phyloP scores from a whole-genome alignment of 768 basidiomycete species.

The Cystobasidium tubakii region DNA sequence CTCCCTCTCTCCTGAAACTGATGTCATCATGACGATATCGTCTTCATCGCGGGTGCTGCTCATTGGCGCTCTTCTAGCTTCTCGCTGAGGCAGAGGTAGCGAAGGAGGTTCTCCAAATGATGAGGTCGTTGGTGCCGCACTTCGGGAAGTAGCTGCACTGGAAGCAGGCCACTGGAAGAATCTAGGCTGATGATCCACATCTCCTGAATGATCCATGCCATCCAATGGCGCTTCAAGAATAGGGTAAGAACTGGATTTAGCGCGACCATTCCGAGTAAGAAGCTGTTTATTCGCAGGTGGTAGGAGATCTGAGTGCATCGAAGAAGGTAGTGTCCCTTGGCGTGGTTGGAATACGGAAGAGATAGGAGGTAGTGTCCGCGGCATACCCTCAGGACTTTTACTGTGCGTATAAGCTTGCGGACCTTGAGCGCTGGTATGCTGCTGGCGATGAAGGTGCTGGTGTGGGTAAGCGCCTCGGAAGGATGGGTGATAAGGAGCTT shows the following conservation, averaged over 20 bases:
- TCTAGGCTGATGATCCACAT: background rate
- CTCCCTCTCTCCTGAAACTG: background rate
- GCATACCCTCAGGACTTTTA: background rate
- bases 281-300: background rate
- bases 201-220: background rate
- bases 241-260: constrained; percentile 3
- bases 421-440: background rate
- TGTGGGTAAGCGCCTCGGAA: background rate
- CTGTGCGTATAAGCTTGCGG: background rate
- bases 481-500: background rate
- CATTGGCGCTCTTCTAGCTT: background rate
- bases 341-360: background rate
- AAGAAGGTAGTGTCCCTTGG: background rate
- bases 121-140: no score
- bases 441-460: background rate
- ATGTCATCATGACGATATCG: background rate
- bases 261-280: background rate
- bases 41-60: background rate
- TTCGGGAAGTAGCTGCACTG: no score
- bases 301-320: background rate
- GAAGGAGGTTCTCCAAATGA: background rate
- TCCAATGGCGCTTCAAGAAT: background rate
- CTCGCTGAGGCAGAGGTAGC: background rate
- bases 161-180: background rate
- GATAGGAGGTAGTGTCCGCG: background rate